Evolutionary conservation across 2,329 filamentous ascomycete genomes (phyloP).

Genomic region (Ceratocystis papillata): DNA sequence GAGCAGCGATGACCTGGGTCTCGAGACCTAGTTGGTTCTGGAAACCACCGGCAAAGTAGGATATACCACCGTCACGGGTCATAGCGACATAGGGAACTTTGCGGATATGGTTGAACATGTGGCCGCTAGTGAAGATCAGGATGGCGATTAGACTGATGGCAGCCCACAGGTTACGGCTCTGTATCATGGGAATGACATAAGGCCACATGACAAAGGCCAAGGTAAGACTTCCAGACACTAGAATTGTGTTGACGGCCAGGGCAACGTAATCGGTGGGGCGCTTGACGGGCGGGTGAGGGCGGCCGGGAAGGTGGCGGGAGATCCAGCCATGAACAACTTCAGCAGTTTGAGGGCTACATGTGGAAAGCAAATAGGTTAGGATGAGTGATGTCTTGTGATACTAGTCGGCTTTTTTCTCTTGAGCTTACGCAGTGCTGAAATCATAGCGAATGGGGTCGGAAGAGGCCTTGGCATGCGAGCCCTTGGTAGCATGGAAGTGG

Average conservation of each 20-base stretch:
- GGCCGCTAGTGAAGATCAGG: slow-evolving; percentile 84
- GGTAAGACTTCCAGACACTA: slow-evolving; percentile 59
- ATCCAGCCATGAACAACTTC: slow-evolving; percentile 74
- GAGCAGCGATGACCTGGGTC: slow-evolving; percentile 84
- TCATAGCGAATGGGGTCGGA: slow-evolving; percentile 67
- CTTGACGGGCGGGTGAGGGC: slow-evolving; percentile 64
- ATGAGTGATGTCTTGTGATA: neutral
- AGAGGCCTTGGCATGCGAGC: slow-evolving; percentile 63
- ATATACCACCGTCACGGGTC: slow-evolving; percentile 74
- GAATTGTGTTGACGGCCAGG: slow-evolving; percentile 55
- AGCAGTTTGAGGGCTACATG: slow-evolving; percentile 56
- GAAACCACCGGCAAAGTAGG: slow-evolving; percentile 84
- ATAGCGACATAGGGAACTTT: slow-evolving; percentile 86
- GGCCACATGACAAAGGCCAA: slow-evolving; percentile 60
- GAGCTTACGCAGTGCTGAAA: slow-evolving; percentile 63
- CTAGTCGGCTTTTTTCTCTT: neutral
- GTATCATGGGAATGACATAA: slow-evolving; percentile 68
- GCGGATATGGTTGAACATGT: slow-evolving; percentile 99
- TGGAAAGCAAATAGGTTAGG: slow-evolving; percentile 16
- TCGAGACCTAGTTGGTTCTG: slow-evolving; percentile 89
- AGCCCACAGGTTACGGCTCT: slow-evolving; percentile 90
- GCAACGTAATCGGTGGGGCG: slow-evolving; percentile 82
- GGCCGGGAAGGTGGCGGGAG: slow-evolving; percentile 62
- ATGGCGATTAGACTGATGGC: slow-evolving; percentile 79
- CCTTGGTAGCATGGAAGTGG: slow-evolving; percentile 69